Evolutionary conservation across 352 stramenopile species (phyloP).

Genomic region (Elongisporangium prolatum): DNA sequence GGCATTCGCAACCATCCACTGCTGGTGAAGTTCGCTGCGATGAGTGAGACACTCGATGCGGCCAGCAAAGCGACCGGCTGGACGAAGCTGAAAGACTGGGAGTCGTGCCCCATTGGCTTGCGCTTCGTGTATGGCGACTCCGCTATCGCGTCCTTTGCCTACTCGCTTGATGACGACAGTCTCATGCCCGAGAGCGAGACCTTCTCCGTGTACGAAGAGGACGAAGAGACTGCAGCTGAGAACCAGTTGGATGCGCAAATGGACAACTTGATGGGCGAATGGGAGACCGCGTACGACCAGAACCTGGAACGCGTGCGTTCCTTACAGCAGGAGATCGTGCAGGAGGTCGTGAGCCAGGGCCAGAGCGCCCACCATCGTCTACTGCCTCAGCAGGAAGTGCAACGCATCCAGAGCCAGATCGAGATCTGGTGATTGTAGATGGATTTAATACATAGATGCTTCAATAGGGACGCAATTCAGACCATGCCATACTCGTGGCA

Average conservation of each 20-base stretch:
- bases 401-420: slow-evolving; percentile 72
- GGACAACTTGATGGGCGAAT: slow-evolving; percentile 38
- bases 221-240: slow-evolving; percentile 15
- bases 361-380: slow-evolving; percentile 37
- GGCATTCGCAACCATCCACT: slow-evolving; percentile 42
- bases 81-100: slow-evolving; percentile 34
- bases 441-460: background rate
- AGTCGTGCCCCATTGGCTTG: slow-evolving; percentile 39
- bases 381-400: slow-evolving; percentile 60
- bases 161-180: slow-evolving; percentile 43
- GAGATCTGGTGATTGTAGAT: slow-evolving; percentile 56
- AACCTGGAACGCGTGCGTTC: slow-evolving; percentile 24
- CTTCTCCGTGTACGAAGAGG: slow-evolving; percentile 27
- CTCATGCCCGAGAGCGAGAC: slow-evolving; percentile 17
- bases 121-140: slow-evolving; percentile 24
- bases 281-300: slow-evolving; percentile 45
- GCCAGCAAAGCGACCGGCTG: slow-evolving; percentile 14
- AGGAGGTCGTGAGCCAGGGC: slow-evolving; percentile 42
- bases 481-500: slow-evolving; percentile 18
- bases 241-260: slow-evolving; percentile 32
- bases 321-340: slow-evolving; percentile 36
- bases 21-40: slow-evolving; percentile 17
- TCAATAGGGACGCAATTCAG: too few species aligned
- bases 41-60: slow-evolving; percentile 14
- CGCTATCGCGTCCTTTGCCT: slow-evolving; percentile 20